Base-by-base conservation (phyloP, 345 rosid genomes). In the Chamaenerion angustifolium region DNA sequence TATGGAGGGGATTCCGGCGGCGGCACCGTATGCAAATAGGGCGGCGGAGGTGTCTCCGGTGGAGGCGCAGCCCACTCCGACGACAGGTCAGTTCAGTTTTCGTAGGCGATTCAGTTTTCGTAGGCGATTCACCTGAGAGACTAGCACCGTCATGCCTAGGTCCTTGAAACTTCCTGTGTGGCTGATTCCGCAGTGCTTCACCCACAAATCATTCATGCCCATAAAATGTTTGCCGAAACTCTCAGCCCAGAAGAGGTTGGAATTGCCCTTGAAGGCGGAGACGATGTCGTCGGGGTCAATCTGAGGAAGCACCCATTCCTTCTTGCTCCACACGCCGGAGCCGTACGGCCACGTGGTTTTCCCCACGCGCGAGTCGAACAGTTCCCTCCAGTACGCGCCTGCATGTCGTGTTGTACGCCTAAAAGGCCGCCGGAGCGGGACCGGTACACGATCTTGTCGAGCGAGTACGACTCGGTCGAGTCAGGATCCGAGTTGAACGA, bases 41-140 rank as follows among this genome's bases (percentile, higher is more conserved):
- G 96, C 94, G 1, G 96, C 96, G 0, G 96, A 88, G 0, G 96
- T 88, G 50, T 88, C 95, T 0, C 96, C 96, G 0, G 96, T 88
- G 58, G 96, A 88, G 5, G 96, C 96, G 45, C 96, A 88, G 45
- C 96, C 96, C 0, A 84, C 96, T 0, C 96, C 96, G 1, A 81
- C 86, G 1, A 88, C 72, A 0, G 94, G 94, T 14, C 75, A 64
- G 17, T 77, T 76, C 82, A 83, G 48, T 51, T 81, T 81, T 2
- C 88, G 76, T 6, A 88, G 61, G 5, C 96, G 82, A 49, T 88
- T 88, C 45, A 88, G 48, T 51, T 81, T 81, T 2, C 88, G 76
- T 6, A 88, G 61, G 5, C 96, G 82, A 49, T 88, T 88, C 45
- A 88, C 96, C 61, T 88, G 96, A 44, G 94, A 84, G 12, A 88